These are phyloP conservation scores for Fusarium sp. DNA, from an alignment of 2,329 filamentous ascomycete genomes.

Conservation along the genomic window DNA sequence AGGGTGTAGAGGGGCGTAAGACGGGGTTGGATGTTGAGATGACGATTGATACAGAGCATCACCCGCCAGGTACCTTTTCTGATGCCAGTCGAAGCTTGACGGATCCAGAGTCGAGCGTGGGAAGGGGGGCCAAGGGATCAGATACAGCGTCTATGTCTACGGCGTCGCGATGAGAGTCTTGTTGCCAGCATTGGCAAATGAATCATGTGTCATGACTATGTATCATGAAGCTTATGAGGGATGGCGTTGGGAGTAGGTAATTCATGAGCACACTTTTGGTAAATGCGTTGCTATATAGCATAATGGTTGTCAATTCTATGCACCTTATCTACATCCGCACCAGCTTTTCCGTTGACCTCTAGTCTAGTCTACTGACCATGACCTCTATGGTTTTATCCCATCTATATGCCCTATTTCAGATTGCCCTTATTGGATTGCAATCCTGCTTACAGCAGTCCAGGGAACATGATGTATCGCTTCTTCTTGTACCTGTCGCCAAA, in stretches of 20 bases:
- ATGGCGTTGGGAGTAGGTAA: constrained; percentile 2
- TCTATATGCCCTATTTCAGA: background rate
- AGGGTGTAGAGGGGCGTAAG: constrained; percentile 33
- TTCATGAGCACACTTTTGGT: constrained; percentile 9
- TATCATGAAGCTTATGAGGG: constrained; percentile 15
- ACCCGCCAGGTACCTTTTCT: constrained; percentile 51
- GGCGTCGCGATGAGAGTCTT: constrained; percentile 40
- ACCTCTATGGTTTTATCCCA: background rate
- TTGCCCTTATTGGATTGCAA: no score
- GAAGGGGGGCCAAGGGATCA: constrained; percentile 54
- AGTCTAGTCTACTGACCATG: background rate
- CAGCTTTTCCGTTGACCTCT: constrained; percentile 13
- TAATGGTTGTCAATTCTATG: constrained; percentile 13
- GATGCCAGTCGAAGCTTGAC: constrained; percentile 58
- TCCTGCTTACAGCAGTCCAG: constrained; percentile 75
- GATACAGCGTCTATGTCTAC: constrained; percentile 58
- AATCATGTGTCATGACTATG: constrained; percentile 12
- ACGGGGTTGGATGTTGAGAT: constrained; percentile 34
- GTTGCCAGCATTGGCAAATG: background rate
- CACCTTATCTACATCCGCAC: constrained; percentile 13
- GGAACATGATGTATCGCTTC: constrained; percentile 88
- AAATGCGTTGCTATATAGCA: constrained; percentile 5
- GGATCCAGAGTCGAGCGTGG: constrained; percentile 56
- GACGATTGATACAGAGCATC: constrained; percentile 44
- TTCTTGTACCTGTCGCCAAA: constrained; percentile 96